Evolutionary conservation across 2,329 filamentous ascomycete genomes (phyloP).

Genomic region (Myriosclerotinia duriaeana): DNA sequence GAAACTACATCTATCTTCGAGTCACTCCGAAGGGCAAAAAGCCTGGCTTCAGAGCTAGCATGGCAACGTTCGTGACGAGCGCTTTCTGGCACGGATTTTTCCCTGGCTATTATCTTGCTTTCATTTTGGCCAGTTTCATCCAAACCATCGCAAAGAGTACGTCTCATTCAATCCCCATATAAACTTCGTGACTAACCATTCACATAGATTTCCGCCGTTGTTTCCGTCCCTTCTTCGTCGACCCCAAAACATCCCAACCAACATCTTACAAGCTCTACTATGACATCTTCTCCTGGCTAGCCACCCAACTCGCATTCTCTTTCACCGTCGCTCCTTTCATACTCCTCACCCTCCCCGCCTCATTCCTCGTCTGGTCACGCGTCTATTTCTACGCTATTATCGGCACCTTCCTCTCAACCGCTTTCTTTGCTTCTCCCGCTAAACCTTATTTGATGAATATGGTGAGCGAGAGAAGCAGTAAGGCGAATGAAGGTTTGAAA

Average conservation of each 20-base stretch:
- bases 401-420: constrained; percentile 62
- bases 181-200: constrained; percentile 2
- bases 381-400: constrained; percentile 87
- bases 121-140: constrained; percentile 84
- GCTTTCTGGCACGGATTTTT: constrained; percentile 99
- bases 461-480: constrained; percentile 58
- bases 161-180: constrained; percentile 40
- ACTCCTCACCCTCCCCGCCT: constrained; percentile 69
- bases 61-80: constrained; percentile 92
- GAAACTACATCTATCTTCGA: constrained; percentile 92
- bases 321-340: constrained; percentile 86
- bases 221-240: constrained; percentile 88
- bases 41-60: constrained; percentile 88
- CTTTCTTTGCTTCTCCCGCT: constrained; percentile 77
- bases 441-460: constrained; percentile 59
- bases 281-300: constrained; percentile 71
- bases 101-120: constrained; percentile 90
- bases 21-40: constrained; percentile 96
- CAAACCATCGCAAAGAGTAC: constrained; percentile 93
- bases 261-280: constrained; percentile 79
- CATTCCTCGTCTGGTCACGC: constrained; percentile 73
- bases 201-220: constrained; percentile 78
- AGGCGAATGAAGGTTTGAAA: constrained; percentile 43
- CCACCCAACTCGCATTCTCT: constrained; percentile 78
- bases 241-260: constrained; percentile 68